Base-by-base conservation (phyloP, 2,329 filamentous ascomycete species). In the Beauveria rudraprayagi region DNA sequence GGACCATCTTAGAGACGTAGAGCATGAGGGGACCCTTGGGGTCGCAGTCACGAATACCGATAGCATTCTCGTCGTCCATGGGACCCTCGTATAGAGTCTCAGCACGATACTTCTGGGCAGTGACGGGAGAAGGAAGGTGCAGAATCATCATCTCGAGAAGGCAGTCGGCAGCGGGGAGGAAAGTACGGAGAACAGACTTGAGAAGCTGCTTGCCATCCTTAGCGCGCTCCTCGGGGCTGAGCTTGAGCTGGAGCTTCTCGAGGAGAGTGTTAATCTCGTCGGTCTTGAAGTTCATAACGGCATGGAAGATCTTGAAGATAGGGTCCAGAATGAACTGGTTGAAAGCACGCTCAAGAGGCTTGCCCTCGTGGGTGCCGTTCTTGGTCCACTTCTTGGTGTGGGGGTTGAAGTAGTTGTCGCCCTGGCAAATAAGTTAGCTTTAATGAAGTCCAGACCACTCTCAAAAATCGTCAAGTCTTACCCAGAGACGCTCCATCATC, bases 1-100 rank as follows among this genome's bases (percentile, higher is more conserved):
- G 94, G 75, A 99, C 94, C 94, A 99, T 99, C 91, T 99, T 99
- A 79, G 94, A 99, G 78, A 99, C 92, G 90, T 99, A 99, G 70
- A 97, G 85, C 94, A 99, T 99, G 80, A 99, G 94, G 73, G 93
- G 91, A 78, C 86, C 94, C 84, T 96, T 96, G 80, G 93, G 85
- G 79, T 99, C 91, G 79, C 94, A 97, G 85, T 97, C 92, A 73
- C 92, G 92, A 86, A 99, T 97, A 86, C 88, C 92, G 76, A 96
- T 90, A 82, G 90, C 92, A 71, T 88, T 87, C 79, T 91, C 89
- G 72, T 99, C 94, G 76, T 99, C 94, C 63, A 82, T 74, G 71
- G 94, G 94, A 85, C 94, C 94, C 85, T 99, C 94, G 83, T 99
- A 99, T 68, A 99, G 86, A 76, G 92, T 96, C 87, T 97, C 94